A percentile compares a stretch with the other conserved stretches of the same genome.
Evolutionary conservation across 108 stramenopile genomes (phyloP).

Genomic region (Conticribra weissflogii): DNA sequence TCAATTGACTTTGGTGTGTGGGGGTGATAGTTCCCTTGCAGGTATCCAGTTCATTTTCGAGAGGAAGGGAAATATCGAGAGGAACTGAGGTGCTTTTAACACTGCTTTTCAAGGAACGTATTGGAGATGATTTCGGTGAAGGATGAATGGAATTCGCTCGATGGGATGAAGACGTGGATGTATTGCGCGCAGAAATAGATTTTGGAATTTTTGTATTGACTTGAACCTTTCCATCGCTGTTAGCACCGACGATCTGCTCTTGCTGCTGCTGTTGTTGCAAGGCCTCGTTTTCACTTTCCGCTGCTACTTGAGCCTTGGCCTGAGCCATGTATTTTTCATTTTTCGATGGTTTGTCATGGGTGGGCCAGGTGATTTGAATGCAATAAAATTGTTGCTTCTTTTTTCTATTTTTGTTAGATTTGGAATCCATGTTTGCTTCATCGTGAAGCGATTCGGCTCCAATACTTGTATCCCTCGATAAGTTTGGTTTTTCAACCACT

Average conservation of each 20-base stretch:
- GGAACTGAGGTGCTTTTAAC: too few relatives aligned
- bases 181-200: neutral
- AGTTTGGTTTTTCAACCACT: too few relatives aligned
- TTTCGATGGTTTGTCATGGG: slow-evolving; percentile 37
- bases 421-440: neutral
- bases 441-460: neutral
- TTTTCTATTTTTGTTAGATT: slow-evolving; percentile 31
- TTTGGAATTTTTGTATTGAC: neutral
- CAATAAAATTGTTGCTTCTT: slow-evolving; percentile 45
- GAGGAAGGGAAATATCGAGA: neutral
- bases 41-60: neutral
- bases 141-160: too few relatives aligned
- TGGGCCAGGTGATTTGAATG: slow-evolving; percentile 44
- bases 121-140: too few relatives aligned
- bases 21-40: neutral
- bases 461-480: too few relatives aligned
- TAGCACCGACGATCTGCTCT: too few relatives aligned
- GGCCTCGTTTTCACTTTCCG: slow-evolving; percentile 45
- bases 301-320: slow-evolving; percentile 47
- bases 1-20: neutral
- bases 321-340: slow-evolving; percentile 34
- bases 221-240: too few relatives aligned
- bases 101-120: too few relatives aligned
- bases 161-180: neutral
- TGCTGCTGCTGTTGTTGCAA: slow-evolving; percentile 21